Conservation (phyloP, 2,329 filamentous ascomycete genomes). For the Sclerotinia minor region DNA sequence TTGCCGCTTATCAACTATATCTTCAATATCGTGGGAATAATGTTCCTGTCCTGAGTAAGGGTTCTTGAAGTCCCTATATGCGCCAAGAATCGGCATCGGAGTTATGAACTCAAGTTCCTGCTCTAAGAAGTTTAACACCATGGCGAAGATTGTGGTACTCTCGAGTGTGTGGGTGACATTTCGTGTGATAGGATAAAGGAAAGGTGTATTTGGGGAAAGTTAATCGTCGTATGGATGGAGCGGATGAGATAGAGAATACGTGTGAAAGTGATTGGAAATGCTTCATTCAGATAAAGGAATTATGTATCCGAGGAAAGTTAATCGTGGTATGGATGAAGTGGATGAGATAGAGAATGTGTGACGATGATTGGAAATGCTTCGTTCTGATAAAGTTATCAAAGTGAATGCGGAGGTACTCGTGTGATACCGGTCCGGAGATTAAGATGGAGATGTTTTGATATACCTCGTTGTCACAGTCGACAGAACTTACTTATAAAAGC, state of each 20-base stretch:
- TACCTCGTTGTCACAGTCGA: background rate
- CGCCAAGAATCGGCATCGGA: background rate
- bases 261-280: background rate
- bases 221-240: background rate
- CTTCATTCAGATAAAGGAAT: background rate
- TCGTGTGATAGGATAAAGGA: conserved; percentile 5
- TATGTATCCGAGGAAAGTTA: background rate
- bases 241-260: background rate
- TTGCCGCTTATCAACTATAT: conserved; percentile 17
- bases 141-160: background rate
- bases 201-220: background rate
- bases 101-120: background rate
- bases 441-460: background rate
- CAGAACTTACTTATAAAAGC: conserved; percentile 2
- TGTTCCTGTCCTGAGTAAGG: background rate
- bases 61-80: background rate
- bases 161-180: background rate
- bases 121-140: conserved; percentile 15
- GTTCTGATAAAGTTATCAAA: background rate
- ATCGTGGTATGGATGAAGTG: background rate
- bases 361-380: background rate
- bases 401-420: background rate
- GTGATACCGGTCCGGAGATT: background rate
- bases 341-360: background rate
- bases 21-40: background rate